Evolutionary conservation across 129 eudicot genomes (phyloP), one percentile per base, ranked within the genome.

Genomic region (Chrysanthemum seticuspe): DNA sequence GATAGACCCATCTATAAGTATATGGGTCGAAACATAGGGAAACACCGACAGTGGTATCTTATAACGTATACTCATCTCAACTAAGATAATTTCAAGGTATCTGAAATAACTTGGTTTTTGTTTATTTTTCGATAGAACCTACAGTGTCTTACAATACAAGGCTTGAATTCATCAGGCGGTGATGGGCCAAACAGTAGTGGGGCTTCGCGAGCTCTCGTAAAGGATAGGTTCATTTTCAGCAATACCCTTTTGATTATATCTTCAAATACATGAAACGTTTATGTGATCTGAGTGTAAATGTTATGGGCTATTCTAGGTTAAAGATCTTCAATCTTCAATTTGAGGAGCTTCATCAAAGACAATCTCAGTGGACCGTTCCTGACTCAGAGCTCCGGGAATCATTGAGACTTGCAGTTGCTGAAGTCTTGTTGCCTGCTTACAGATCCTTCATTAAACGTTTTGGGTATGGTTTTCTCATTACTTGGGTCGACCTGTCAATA

Each of bases 311-410:
- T 74, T 40, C 10, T 80, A 94, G 98, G 80, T 80, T 94, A 49
- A 94, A 82, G 83, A 84, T 81, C 52, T 94, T 94, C 63, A 94
- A 94, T 81, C 77, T 82, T 50, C 97, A 87, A 78, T 94, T 94
- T 64, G 98, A 94, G 86, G 98, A 94, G 87, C 97, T 94, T 84
- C 98, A 94, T 86, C 98, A 94, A 81, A 84, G 96, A 76, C 98
- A 94, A 84, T 85, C 92, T 74, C 97, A 94, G 78, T 94, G 98
- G 98, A 90, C 98, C 3, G 98, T 90, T 67, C 98, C 98, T 10
- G 98, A 94, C 66, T 86, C 97, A 1, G 98, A 94, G 85, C 85
- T 94, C 61, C 86, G 97, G 44, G 98, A 94, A 70, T 94, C 98
- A 29, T 65, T 94, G 79, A 94, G 89, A 85, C 97, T 94, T 70